phyloP scores from a whole-genome alignment of 2,329 filamentous ascomycete genomes.

The Ascochyta rabiei region DNA sequence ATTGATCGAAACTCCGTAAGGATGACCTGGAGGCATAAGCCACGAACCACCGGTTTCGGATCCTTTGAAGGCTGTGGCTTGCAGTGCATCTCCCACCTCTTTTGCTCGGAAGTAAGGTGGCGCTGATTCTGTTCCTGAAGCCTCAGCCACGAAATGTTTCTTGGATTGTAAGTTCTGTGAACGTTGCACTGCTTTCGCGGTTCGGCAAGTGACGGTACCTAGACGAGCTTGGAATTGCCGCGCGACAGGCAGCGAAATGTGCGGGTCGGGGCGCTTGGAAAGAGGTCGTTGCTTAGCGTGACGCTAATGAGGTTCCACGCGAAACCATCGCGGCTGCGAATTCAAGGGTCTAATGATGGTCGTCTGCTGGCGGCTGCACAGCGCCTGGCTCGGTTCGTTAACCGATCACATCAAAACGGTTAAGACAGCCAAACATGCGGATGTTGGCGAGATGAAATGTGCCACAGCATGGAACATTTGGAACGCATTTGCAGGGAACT shows the following conservation, averaged over 20 bases:
- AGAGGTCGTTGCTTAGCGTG: conserved; percentile 1
- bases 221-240: conserved; percentile 1
- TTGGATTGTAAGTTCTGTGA: no score
- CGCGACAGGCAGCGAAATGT: background rate
- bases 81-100: background rate
- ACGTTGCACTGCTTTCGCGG: background rate
- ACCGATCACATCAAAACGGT: conserved; percentile 5
- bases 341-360: conserved; percentile 6
- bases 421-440: conserved; percentile 1
- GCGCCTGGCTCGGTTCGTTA: conserved; percentile 14
- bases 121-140: background rate
- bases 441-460: conserved; percentile 2
- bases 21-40: conserved; percentile 2
- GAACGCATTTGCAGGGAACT: background rate
- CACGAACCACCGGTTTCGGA: background rate
- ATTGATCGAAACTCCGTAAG: conserved; percentile 9
- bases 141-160: background rate
- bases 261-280: conserved; percentile 6
- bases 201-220: background rate
- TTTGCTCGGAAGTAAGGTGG: background rate
- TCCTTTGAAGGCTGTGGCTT: background rate
- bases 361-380: conserved; percentile 12
- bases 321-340: conserved; percentile 5
- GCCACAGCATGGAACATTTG: conserved; percentile 1
- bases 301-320: conserved; percentile 8